Percentiles rank a stretch among this genome's conserved stretches.
Evolutionary conservation across 768 basidiomycete species (phyloP).

Genomic region (Amanita rubescens): DNA sequence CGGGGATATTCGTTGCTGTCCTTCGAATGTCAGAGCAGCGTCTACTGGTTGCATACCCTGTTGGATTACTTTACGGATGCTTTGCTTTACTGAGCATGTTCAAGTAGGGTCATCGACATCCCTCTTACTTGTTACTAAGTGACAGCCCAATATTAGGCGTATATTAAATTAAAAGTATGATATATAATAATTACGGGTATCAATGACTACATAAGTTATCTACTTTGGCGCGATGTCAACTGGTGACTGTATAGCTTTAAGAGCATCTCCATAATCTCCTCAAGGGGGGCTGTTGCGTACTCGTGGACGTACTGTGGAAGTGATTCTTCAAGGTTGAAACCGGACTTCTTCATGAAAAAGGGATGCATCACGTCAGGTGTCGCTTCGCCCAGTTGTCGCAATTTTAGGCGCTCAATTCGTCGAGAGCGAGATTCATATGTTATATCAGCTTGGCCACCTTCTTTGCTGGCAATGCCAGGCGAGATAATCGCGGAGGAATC

Average conservation of each 20-base stretch:
- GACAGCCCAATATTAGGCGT: slow-evolving; percentile 8
- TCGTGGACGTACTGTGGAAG: slow-evolving; percentile 85
- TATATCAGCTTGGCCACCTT: slow-evolving; percentile 19
- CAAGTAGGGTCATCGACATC: slow-evolving; percentile 29
- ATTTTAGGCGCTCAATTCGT: slow-evolving; percentile 70
- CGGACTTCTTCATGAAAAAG: slow-evolving; percentile 79
- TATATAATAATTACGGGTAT: slow-evolving; percentile 8
- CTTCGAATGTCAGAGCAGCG: slow-evolving; percentile 94
- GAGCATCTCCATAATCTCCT: slow-evolving; percentile 77
- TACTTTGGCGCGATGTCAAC: slow-evolving; percentile 26
- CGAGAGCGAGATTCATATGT: slow-evolving; percentile 51
- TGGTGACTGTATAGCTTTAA: slow-evolving; percentile 74
- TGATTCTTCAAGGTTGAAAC: slow-evolving; percentile 77
- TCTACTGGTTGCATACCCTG: slow-evolving; percentile 92
- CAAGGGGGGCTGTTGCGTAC: slow-evolving; percentile 75
- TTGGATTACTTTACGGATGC: slow-evolving; percentile 89
- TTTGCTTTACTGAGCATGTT: slow-evolving; percentile 92
- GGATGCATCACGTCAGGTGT: slow-evolving; percentile 85
- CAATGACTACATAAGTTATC: not conserved
- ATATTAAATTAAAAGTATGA: slow-evolving; percentile 9
- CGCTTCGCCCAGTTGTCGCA: slow-evolving; percentile 84
- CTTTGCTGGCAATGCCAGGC: not conserved
- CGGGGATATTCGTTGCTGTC: slow-evolving; percentile 92
- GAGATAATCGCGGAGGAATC: slow-evolving; percentile 5
- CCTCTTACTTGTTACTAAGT: slow-evolving; percentile 9